Conservation (phyloP, 495 filamentous ascomycete species). For the Evernia prunastri region DNA sequence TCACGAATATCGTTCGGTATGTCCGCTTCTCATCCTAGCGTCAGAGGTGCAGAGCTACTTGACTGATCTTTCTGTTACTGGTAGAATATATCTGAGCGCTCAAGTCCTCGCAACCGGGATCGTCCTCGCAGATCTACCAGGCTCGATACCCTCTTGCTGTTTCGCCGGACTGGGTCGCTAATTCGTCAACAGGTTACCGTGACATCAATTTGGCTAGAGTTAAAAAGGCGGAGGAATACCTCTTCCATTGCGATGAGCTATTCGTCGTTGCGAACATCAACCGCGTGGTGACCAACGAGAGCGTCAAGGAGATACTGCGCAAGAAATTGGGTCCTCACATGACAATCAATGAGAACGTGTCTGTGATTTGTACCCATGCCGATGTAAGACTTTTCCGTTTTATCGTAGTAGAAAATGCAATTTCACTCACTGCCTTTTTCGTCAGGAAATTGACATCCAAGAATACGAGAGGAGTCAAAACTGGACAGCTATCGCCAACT, state of each 20-base stretch:
- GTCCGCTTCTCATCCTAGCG: slow-evolving; percentile 5
- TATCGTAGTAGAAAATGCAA: background rate
- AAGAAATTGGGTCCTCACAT: slow-evolving; percentile 1
- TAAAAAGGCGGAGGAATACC: slow-evolving; percentile 29
- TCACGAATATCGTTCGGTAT: slow-evolving; percentile 33
- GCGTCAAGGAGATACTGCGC: slow-evolving; percentile 1
- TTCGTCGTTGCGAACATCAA: slow-evolving; percentile 31
- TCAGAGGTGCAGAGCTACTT: too few relatives aligned
- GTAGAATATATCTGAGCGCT: slow-evolving; percentile 30
- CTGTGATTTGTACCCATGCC: slow-evolving; percentile 27
- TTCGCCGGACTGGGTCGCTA: background rate
- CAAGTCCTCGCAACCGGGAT: slow-evolving; percentile 23
- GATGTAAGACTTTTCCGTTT: slow-evolving; percentile 15
- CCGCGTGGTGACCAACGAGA: slow-evolving; percentile 25
- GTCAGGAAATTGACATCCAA: slow-evolving; percentile 29
- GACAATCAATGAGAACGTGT: background rate
- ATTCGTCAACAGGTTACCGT: background rate
- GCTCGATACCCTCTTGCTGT: background rate
- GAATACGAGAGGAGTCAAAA: slow-evolving; percentile 2
- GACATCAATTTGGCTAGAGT: slow-evolving; percentile 31
- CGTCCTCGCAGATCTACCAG: slow-evolving; percentile 10
- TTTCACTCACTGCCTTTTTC: background rate
- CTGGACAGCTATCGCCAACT: background rate
- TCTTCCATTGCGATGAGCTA: slow-evolving; percentile 29
- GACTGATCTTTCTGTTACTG: background rate